Conservation (phyloP, 2,329 filamentous ascomycete genomes). For the Lecanosticta acicola region DNA sequence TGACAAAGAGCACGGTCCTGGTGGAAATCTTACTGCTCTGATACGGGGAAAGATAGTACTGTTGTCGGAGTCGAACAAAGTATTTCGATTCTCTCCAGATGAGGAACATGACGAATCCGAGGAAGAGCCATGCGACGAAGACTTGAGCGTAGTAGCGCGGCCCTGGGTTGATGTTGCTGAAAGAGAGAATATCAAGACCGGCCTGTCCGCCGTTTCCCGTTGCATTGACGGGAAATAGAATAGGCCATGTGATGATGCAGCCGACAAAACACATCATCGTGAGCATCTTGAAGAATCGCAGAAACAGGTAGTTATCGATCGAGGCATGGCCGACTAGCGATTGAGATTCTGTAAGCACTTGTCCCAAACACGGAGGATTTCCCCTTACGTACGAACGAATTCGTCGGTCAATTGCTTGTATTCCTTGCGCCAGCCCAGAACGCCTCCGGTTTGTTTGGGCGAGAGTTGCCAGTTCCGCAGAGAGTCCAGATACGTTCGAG, state of each 20-base stretch:
- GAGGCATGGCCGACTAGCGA: constrained; percentile 42
- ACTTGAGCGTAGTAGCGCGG: constrained; percentile 42
- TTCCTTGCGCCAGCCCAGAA: constrained; percentile 48
- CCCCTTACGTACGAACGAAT: too few species aligned
- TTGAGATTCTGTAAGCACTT: too few species aligned
- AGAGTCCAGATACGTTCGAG: constrained; percentile 24
- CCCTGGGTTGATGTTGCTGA: constrained; percentile 35
- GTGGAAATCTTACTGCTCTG: constrained; percentile 41
- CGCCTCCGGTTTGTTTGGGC: constrained; percentile 40
- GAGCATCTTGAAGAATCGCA: constrained; percentile 44
- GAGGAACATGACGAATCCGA: constrained; percentile 40
- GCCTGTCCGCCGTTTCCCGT: constrained; percentile 27
- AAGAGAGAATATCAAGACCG: constrained; percentile 28
- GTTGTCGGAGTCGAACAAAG: constrained; percentile 43
- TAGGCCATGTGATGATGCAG: constrained; percentile 41
- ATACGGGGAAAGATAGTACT: constrained; percentile 41
- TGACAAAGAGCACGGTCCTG: constrained; percentile 42
- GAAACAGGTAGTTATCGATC: constrained; percentile 45
- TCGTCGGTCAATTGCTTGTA: constrained; percentile 30
- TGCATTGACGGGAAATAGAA: constrained; percentile 44
- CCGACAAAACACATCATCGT: constrained; percentile 39
- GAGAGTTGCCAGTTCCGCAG: constrained; percentile 40
- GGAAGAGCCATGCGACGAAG: constrained; percentile 37
- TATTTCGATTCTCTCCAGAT: constrained; percentile 43
- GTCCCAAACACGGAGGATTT: too few species aligned